Percentiles rank a stretch among this genome's conserved stretches.
Conservation (phyloP, 2,329 filamentous ascomycete species). For the Rutstroemia sp. region DNA sequence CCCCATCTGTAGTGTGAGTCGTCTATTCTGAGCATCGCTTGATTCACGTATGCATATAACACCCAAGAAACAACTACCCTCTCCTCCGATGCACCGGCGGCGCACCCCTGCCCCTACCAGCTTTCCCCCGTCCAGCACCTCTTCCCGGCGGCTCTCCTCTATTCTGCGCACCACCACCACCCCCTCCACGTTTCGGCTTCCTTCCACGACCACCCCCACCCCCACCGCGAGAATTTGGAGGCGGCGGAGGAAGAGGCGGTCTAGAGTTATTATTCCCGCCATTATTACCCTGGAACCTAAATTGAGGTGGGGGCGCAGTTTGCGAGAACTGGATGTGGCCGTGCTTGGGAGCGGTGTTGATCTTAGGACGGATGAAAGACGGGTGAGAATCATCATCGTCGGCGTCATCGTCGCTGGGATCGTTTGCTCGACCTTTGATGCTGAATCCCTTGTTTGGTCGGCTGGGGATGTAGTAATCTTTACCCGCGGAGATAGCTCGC, state of each 20-base stretch:
- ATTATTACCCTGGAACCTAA: conserved; percentile 3
- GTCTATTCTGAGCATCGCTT: too few species aligned
- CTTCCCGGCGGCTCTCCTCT: background rate
- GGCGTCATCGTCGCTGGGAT: conserved; percentile 24
- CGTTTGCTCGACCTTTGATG: conserved; percentile 27
- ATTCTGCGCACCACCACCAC: background rate
- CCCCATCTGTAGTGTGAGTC: too few species aligned
- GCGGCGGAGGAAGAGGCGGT: background rate
- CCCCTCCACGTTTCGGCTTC: background rate
- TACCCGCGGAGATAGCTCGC: conserved; percentile 23
- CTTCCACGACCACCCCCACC: background rate
- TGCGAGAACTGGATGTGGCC: conserved; percentile 6
- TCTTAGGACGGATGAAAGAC: conserved; percentile 24
- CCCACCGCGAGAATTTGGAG: background rate
- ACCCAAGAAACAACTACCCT: too few species aligned
- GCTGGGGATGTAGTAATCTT: conserved; percentile 22
- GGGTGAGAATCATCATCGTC: conserved; percentile 5
- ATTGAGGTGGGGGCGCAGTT: background rate
- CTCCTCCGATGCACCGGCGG: too few species aligned
- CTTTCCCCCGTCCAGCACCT: too few species aligned
- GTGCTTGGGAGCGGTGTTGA: conserved; percentile 6
- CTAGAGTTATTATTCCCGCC: background rate
- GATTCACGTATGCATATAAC: too few species aligned
- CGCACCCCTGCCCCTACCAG: too few species aligned
- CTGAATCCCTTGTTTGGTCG: conserved; percentile 18